phyloP scores from a whole-genome alignment of 176 grass and related monocot species.

The Triticum timopheevii region DNA sequence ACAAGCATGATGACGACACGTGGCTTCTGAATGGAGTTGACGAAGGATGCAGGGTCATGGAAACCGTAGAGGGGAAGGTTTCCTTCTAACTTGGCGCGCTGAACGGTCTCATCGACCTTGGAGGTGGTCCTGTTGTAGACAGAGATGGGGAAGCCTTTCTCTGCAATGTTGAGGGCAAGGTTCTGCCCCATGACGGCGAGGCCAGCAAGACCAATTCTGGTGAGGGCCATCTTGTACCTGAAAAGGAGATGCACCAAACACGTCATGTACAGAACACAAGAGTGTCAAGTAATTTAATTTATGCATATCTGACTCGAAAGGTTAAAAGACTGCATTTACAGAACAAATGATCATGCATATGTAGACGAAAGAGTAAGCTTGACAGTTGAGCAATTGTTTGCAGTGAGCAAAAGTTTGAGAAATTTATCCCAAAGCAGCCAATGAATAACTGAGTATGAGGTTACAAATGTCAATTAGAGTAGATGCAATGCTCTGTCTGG shows the following conservation, averaged over 20 bases:
- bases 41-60: slow-evolving; percentile 66
- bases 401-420: neutral
- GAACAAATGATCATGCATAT: neutral
- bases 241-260: neutral
- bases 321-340: neutral
- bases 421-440: neutral
- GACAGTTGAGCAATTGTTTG: neutral
- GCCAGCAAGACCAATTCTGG: no score
- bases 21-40: slow-evolving; percentile 79
- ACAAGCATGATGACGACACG: slow-evolving; percentile 82
- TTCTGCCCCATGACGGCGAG: no score
- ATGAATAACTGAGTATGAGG: neutral
- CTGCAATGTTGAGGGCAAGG: neutral
- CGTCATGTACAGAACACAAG: no score
- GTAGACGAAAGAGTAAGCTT: neutral
- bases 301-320: neutral
- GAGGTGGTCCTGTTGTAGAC: slow-evolving; percentile 85
- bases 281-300: no score
- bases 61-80: slow-evolving; percentile 70
- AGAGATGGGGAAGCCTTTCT: slow-evolving; percentile 88
- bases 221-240: neutral
- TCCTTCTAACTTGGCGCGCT: slow-evolving; percentile 59
- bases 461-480: neutral
- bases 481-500: no score
- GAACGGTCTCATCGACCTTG: slow-evolving; percentile 77